Base-by-base conservation (phyloP, 257 asterid species). In the Fraxinus pennsylvanica region DNA sequence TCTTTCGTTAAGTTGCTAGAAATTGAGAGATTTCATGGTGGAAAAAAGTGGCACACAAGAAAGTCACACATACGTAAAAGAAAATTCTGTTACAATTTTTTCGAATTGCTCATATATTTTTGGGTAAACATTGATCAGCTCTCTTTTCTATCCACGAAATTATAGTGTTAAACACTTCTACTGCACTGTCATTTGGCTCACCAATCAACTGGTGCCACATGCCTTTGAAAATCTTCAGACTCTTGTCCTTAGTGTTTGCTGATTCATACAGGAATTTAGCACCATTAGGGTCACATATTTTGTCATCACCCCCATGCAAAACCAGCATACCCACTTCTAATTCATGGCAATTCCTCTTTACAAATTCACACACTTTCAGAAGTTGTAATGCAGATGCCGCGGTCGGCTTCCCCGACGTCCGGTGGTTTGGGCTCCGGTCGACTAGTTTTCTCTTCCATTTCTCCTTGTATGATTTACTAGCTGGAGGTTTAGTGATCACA, bases 141-240 rank as follows among this genome's bases (percentile, higher is more conserved):
- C 96, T 89, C 5, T 77, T 86, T 77, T 87, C 85, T 0, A 91
- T 85, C 98, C 97, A 93, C 3, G 89, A 22, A 77, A 90, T 61
- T 57, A 83, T 78, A 1, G 80, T 82, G 33, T 81, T 38, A 65
- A 88, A 89, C 17, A 81, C 82, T 38, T 76, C 50, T 2, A 90
- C 87, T 0, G 74, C 92, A 17, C 87, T 39, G 35, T 90, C 86
- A 75, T 90, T 87, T 0, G 86, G 80, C 78, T 93, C 98, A 17
- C 97, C 97, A 50, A 91, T 92, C 86, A 88, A 59, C 52, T 86
- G 96, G 68, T 92, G 98, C 93, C 94, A 87, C 92, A 86, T 83
- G 8, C 90, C 98, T 0, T 85, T 82, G n/a, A 82, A 91, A 30
- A 94, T 76, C 91, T 86, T 87, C 89, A 92, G 27, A 1, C 81